A percentile compares a stretch with the other conserved stretches of the same genome.
Evolutionary conservation across 2,329 filamentous ascomycete genomes (phyloP).

Genomic region (Penicillium expansum): DNA sequence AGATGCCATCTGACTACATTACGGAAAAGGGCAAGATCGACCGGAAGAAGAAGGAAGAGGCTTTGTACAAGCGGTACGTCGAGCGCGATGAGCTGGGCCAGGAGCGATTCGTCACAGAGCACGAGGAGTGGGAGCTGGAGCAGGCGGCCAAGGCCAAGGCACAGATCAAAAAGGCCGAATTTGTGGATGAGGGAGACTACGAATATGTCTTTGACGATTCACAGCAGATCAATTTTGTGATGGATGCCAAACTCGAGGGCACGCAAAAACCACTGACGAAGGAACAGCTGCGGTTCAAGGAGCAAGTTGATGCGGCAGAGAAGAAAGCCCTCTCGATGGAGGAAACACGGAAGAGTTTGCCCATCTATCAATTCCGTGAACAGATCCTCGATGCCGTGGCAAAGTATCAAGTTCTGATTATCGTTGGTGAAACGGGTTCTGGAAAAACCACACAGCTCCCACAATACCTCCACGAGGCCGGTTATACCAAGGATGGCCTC

Average conservation of each 20-base stretch:
- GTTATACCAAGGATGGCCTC: conserved; percentile 77
- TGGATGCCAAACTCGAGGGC: conserved; percentile 70
- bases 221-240: conserved; percentile 80
- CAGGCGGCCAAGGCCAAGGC: conserved; percentile 84
- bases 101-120: conserved; percentile 86
- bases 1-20: conserved; percentile 91
- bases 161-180: conserved; percentile 72
- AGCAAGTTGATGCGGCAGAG: conserved; percentile 84
- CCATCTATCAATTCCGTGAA: conserved; percentile 84
- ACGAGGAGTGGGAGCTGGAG: conserved; percentile 93
- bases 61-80: conserved; percentile 85
- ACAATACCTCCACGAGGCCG: conserved; percentile 89
- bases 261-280: conserved; percentile 69
- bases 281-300: conserved; percentile 74
- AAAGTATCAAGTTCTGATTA: conserved; percentile 81
- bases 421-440: conserved; percentile 91
- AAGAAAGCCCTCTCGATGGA: conserved; percentile 84
- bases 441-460: conserved; percentile 96
- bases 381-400: conserved; percentile 83
- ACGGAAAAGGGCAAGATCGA: conserved; percentile 90
- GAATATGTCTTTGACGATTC: conserved; percentile 90
- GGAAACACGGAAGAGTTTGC: conserved; percentile 83
- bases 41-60: conserved; percentile 80
- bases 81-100: conserved; percentile 83
- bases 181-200: conserved; percentile 77